A percentile compares a stretch with the other conserved stretches of the same genome.
These are phyloP conservation scores for Wickerhamomyces canadensis DNA, from an alignment of 805 yeast species.

Conservation along the genomic window DNA sequence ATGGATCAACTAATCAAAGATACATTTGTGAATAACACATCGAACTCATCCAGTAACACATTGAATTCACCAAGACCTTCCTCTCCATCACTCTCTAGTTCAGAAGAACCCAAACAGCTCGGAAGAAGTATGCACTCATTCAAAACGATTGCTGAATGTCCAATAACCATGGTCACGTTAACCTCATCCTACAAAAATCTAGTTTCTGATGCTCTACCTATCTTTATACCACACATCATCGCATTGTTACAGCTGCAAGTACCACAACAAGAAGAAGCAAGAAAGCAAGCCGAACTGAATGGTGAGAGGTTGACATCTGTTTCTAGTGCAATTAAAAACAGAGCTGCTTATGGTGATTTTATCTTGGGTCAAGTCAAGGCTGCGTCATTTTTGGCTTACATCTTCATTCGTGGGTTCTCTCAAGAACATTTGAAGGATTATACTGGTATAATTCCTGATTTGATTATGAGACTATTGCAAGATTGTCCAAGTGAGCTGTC, in stretches of 20 bases:
- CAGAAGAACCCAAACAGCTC: constrained; percentile 44
- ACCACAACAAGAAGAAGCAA: constrained; percentile 68
- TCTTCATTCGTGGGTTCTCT: constrained; percentile 79
- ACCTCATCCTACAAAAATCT: constrained; percentile 81
- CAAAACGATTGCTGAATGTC: constrained; percentile 92
- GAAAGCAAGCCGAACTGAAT: constrained; percentile 47
- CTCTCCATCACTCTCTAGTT: constrained; percentile 34
- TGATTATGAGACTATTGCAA: constrained; percentile 77
- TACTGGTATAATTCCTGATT: constrained; percentile 71
- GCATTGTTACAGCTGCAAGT: constrained; percentile 73
- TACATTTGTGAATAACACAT: constrained; percentile 43
- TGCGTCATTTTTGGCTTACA: constrained; percentile 90
- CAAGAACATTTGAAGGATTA: constrained; percentile 52
- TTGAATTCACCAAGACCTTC: constrained; percentile 31
- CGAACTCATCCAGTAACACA: constrained; percentile 9
- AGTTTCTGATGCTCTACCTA: constrained; percentile 64
- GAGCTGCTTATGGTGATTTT: constrained; percentile 81
- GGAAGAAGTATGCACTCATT: constrained; percentile 73
- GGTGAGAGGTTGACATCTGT: constrained; percentile 64
- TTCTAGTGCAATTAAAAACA: constrained; percentile 67
- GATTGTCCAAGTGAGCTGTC: constrained; percentile 95
- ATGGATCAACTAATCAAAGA: constrained; percentile 71
- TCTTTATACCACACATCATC: constrained; percentile 77
- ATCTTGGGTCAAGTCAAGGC: constrained; percentile 93
- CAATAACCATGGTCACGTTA: constrained; percentile 90